Percentiles rank a stretch among this genome's conserved stretches.
phyloP scores from a whole-genome alignment of 306 rosid species.

The Acacia acuminata region DNA sequence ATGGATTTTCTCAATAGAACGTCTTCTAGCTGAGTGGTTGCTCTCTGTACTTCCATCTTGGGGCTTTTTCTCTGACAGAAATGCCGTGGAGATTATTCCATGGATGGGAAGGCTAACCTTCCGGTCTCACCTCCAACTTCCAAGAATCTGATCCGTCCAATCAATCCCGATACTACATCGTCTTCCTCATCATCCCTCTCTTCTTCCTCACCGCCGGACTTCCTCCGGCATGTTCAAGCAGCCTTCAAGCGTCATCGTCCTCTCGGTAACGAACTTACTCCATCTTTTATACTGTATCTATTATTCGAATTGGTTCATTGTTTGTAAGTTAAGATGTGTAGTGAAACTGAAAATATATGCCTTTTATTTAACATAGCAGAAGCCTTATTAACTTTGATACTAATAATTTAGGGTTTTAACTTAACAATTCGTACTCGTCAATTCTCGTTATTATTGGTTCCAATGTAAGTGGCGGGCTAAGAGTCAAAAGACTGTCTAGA shows the following conservation, averaged over 20 bases:
- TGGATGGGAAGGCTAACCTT: constrained; percentile 93
- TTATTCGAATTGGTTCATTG: neutral
- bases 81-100: constrained; percentile 67
- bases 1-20: neutral
- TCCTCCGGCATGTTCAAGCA: constrained; percentile 51
- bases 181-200: constrained; percentile 38
- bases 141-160: constrained; percentile 34
- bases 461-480: neutral
- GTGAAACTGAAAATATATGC: neutral
- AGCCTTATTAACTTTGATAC: neutral
- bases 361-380: neutral
- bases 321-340: neutral
- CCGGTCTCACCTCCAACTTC: constrained; percentile 37
- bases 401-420: constrained; percentile 11
- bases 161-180: constrained; percentile 33
- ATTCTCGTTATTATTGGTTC: neutral
- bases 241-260: constrained; percentile 55
- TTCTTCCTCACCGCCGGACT: constrained; percentile 58
- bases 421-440: neutral
- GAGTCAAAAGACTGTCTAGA: neutral
- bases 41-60: neutral
- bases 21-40: constrained; percentile 6
- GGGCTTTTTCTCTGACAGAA: constrained; percentile 32
- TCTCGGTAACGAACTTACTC: constrained; percentile 24
- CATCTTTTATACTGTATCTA: neutral